These are phyloP conservation scores for Fremontodendron californicum DNA, from an alignment of 345 rosid species.

Conservation along the genomic window DNA sequence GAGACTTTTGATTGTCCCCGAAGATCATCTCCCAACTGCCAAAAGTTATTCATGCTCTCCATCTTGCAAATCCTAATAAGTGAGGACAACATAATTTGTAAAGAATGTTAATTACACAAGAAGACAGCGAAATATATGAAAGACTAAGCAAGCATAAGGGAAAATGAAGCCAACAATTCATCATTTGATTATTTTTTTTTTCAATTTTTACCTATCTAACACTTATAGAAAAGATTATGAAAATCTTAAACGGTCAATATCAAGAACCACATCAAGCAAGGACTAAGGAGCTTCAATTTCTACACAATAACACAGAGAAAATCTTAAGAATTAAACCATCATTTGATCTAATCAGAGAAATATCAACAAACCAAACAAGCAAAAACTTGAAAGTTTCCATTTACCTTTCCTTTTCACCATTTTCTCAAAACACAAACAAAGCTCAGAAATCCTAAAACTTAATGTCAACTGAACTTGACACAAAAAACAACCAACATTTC, in stretches of 20 bases:
- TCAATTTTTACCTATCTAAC: not conserved
- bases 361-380: not conserved
- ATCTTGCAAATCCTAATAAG: constrained; percentile 37
- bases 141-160: not conserved
- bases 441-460: not conserved
- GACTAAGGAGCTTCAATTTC: not conserved
- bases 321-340: not conserved
- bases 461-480: constrained; percentile 10
- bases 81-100: not conserved
- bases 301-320: not conserved
- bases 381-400: not conserved
- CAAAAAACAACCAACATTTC: not conserved
- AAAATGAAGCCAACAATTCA: not conserved
- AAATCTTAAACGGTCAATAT: not conserved
- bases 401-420: not conserved
- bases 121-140: not conserved
- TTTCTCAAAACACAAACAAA: not conserved
- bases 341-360: not conserved
- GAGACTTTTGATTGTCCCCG: constrained; percentile 80
- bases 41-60: constrained; percentile 65
- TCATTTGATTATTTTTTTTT: not conserved
- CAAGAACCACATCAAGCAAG: not conserved
- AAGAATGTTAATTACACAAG: not conserved
- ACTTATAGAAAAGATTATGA: not conserved
- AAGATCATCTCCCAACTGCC: constrained; percentile 96